These are phyloP conservation scores for Rhipidocladum racemiflorum DNA, from an alignment of 176 grass and related monocot species.

Conservation along the genomic window DNA sequence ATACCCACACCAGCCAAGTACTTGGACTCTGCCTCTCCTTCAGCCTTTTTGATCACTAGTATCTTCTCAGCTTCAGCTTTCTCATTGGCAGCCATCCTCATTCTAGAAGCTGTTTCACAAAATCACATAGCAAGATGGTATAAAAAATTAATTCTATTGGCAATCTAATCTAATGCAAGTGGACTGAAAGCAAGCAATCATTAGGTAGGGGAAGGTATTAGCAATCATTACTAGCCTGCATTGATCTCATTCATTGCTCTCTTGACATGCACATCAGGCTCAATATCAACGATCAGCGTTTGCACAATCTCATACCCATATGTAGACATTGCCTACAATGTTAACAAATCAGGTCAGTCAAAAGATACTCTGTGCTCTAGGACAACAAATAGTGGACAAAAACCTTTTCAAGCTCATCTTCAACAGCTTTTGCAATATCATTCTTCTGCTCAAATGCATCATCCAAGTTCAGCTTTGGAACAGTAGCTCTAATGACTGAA, in stretches of 20 bases:
- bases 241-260: conserved; percentile 69
- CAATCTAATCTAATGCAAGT: background rate
- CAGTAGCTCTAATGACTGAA: conserved; percentile 63
- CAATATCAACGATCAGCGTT: conserved; percentile 60
- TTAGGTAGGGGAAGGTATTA: background rate
- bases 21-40: conserved; percentile 68
- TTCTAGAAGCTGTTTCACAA: conserved; percentile 46
- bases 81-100: conserved; percentile 57
- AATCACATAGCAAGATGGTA: background rate
- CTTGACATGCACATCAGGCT: conserved; percentile 62
- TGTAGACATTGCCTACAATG: conserved; percentile 53
- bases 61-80: conserved; percentile 73
- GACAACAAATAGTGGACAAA: background rate
- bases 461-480: conserved; percentile 58
- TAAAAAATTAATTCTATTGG: background rate
- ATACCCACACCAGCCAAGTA: conserved; percentile 59
- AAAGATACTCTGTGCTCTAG: conserved; percentile 7
- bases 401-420: conserved; percentile 75
- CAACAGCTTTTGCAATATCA: conserved; percentile 63
- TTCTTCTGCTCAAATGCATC: conserved; percentile 64
- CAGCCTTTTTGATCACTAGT: conserved; percentile 55
- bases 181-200: background rate
- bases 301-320: conserved; percentile 73
- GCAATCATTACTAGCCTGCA: conserved; percentile 31
- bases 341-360: conserved; percentile 7